Evolutionary conservation across 1,284 basidiomycete species (phyloP), one percentile per base, ranked within the genome.

Genomic region (Ustilago tritici): DNA sequence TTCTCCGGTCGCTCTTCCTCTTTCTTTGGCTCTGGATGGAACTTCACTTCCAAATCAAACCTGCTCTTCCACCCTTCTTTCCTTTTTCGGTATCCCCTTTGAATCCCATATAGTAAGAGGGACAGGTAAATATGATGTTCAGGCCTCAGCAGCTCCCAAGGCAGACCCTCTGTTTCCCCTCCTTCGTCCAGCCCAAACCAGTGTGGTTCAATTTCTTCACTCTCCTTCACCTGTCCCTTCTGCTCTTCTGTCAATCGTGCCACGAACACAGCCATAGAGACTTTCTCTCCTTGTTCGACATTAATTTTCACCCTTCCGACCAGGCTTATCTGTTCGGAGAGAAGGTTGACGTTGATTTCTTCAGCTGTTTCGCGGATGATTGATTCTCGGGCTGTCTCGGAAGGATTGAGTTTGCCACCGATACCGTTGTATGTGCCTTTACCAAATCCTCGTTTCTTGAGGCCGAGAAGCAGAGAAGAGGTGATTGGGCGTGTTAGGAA

Each of bases 381-480:
- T 12, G 36, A 66, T 7, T 53, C 2, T 3, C 19, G 47, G 0
- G 58, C 17, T 47, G 72, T 49, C 47, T 70, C 72, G 12, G 10
- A 3, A 12, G 56, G 23, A 0, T 34, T 2, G 8, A 69, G 1
- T 23, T 76, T 76, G 4, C 74, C 74, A 1, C 74, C 74, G 17
- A 76, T 40, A 0, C 69, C 74, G 19, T 71, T 71, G 55, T 36
- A 49, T 4, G 50, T 50, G 15, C 54, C 50, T 3, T 31, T n/a
- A 10, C 56, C 74, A 15, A 76, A 76, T 1, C 65, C 69, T 1
- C 68, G 61, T 10, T 23, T 35, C 7, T 75, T 75, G 11, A 3
- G 28, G 0, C 62, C 72, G 8, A 75, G 56, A 2, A 70, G 52
- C 0, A 67, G 12, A 36, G 32, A 36, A 5, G 41, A 2, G 10